Conservation (phyloP, 2,329 filamentous ascomycete species). For the Xylariaceae sp. region DNA sequence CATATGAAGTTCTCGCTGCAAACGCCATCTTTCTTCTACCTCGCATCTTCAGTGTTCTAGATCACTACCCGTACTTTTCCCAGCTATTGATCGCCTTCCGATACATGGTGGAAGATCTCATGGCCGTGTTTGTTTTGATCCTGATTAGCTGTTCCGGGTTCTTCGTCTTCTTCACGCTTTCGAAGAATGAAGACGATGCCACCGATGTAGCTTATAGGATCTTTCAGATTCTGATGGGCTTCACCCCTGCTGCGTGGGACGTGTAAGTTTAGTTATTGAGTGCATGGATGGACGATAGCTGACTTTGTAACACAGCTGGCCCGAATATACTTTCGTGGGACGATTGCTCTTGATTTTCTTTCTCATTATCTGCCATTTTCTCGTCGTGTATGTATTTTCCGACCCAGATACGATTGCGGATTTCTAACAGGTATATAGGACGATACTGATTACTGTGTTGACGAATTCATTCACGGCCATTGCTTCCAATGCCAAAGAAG, state of each 20-base stretch:
- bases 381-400: constrained; percentile 68
- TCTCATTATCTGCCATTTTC: constrained; percentile 92
- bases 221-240: constrained; percentile 95
- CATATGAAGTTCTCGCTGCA: constrained; percentile 92
- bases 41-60: constrained; percentile 88
- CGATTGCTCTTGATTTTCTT: constrained; percentile 80
- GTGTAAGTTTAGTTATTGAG: constrained; percentile 58
- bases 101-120: constrained; percentile 89
- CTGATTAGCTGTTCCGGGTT: constrained; percentile 91
- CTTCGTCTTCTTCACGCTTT: constrained; percentile 91
- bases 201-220: constrained; percentile 84
- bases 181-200: constrained; percentile 73
- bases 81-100: constrained; percentile 93
- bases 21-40: constrained; percentile 90
- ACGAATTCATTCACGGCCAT: constrained; percentile 97
- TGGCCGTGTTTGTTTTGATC: constrained; percentile 84
- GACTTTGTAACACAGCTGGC: constrained; percentile 58
- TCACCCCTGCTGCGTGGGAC: constrained; percentile 94
- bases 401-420: background rate
- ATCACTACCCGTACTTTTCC: constrained; percentile 96
- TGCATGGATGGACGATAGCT: constrained; percentile 17
- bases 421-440: constrained; percentile 53
- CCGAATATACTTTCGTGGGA: constrained; percentile 78
- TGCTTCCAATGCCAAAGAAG: constrained; percentile 89
- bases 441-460: constrained; percentile 92